Evolutionary conservation across 805 yeast species (phyloP), one percentile per base, ranked within the genome.

Genomic region (Torulaspora indica): DNA sequence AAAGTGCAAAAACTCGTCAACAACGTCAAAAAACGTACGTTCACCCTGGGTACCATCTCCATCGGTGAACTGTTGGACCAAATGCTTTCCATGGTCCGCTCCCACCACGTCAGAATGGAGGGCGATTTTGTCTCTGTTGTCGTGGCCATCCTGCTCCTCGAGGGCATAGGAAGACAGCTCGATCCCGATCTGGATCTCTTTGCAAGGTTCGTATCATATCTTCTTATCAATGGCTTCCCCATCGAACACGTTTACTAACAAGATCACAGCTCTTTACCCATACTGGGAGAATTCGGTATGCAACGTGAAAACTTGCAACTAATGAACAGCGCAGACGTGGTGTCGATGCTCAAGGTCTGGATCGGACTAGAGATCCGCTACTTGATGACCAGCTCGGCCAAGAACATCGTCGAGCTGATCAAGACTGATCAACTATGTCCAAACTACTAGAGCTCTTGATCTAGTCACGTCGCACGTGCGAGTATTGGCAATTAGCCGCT

Each of bases 81-180:
- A 57, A 90, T 91, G 74, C 73, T 93, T 46, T 72, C 81, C 3
- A 89, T 93, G 97, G 98, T 93, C 14, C 72, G 98, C 49, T 70
- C 73, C 8, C 98, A 93, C 64, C 99, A 93, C 64, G 98, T 93
- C 17, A 75, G 96, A 59, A 85, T 93, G 95, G 99, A 93, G 60
- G 95, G 95, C 5, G 98, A 93, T 64, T 93, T 93, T 60, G 81
- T 93, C 34, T 88, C 95, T 24, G 96, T 93, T 18, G 84, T 93
- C n/a, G 88, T 93, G 25, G 96, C 98, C 1, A 89, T 93, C 18
- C 68, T 93, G 43, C 71, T 93, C 43, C 69, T 93, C 45, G 98
- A 93, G 65, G 99, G 99, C 8, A 85, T 93, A 42, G 98, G 98
- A 15, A 75, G 98, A 60, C 95, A 85, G 64, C 72, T 93, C 43